Conservation (phyloP, 1,284 basidiomycete genomes). For the Fomitopsis palustris region DNA sequence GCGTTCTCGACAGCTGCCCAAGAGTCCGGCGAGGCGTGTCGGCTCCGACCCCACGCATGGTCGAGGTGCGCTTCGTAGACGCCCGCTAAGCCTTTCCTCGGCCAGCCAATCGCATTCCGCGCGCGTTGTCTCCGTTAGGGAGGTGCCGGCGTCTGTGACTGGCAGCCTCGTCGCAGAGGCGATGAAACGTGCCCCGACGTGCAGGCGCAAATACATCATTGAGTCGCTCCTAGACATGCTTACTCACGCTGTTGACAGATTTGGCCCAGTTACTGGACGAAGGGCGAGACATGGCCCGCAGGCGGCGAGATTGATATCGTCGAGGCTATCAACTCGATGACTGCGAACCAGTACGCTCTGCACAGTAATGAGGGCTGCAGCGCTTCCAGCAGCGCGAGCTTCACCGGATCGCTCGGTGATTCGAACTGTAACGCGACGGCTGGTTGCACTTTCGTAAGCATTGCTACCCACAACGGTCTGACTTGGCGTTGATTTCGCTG, state of each 20-base stretch:
- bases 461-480: not conserved
- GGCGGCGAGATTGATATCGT: conserved; percentile 59
- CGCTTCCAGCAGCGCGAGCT: conserved; percentile 28
- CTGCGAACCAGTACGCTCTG: conserved; percentile 44
- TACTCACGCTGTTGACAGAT: conserved; percentile 16
- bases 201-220: no score
- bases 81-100: not conserved
- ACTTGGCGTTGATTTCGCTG: not conserved
- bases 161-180: no score
- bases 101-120: not conserved
- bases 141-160: no score
- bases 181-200: no score
- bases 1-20: not conserved
- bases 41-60: not conserved
- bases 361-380: conserved; percentile 40
- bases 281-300: conserved; percentile 49
- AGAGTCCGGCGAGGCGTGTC: not conserved
- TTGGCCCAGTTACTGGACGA: conserved; percentile 57
- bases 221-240: not conserved
- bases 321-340: conserved; percentile 41
- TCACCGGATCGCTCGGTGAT: conserved; percentile 34
- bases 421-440: conserved; percentile 39
- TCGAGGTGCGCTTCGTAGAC: not conserved
- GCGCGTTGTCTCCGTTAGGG: not conserved
- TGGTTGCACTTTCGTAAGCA: conserved; percentile 49